Conservation (phyloP, 2,329 filamentous ascomycete species). For the Stemphylium lycopersici region DNA sequence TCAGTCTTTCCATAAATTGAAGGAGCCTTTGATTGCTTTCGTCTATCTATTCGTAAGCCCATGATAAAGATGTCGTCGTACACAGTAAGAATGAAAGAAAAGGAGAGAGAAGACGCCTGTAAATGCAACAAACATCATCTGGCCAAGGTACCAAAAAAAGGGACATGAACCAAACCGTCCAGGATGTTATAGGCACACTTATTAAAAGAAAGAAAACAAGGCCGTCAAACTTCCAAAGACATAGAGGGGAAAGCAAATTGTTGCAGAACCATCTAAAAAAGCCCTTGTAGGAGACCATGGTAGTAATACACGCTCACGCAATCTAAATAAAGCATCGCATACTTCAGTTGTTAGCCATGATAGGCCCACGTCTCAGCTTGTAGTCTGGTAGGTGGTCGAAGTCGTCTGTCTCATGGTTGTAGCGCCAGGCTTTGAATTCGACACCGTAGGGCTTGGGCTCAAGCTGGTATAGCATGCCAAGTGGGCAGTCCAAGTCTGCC, state of each 20-base stretch:
- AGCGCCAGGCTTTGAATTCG: constrained; percentile 94
- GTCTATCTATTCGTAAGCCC: too few relatives aligned
- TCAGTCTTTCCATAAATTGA: too few relatives aligned
- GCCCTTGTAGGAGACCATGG: not conserved
- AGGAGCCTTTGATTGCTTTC: too few relatives aligned
- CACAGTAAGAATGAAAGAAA: not conserved
- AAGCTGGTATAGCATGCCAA: constrained; percentile 92
- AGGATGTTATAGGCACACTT: not conserved
- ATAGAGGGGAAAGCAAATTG: not conserved
- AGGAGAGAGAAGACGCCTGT: constrained; percentile 3
- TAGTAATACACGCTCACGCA: constrained; percentile 9
- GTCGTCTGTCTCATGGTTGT: constrained; percentile 76
- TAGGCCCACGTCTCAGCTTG: constrained; percentile 66
- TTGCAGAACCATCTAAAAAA: not conserved
- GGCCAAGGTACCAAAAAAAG: not conserved
- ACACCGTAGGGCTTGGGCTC: constrained; percentile 98
- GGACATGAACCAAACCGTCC: not conserved
- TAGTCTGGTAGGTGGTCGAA: constrained; percentile 90
- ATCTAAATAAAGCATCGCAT: not conserved
- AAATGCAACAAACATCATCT: constrained; percentile 10
- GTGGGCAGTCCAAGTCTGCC: constrained; percentile 88
- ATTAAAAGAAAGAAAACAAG: not conserved
- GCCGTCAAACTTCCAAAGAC: not conserved
- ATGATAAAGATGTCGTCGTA: too few relatives aligned
- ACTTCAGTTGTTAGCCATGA: constrained; percentile 23